Evolutionary conservation across 1,139 yeast species (phyloP).

Genomic region (Blastobotrys arbuscula): DNA sequence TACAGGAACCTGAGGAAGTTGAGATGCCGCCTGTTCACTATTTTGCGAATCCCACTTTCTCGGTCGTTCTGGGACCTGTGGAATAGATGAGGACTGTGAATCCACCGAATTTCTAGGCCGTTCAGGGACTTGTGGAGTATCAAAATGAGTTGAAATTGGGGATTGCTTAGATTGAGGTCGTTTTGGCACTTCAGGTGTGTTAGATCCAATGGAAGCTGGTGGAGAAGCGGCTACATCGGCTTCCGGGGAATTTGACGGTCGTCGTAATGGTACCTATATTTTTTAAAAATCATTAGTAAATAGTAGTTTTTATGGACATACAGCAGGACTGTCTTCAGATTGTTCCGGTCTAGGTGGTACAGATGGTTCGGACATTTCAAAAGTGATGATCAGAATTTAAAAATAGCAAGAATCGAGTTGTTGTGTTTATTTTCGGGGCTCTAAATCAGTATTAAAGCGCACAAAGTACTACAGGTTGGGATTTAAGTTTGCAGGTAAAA

Average conservation of each 20-base stretch:
- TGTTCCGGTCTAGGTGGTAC: slow-evolving; percentile 8
- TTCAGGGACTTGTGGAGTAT: neutral
- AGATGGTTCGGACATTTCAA: neutral
- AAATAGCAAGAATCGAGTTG: too few relatives aligned
- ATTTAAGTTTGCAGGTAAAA: too few relatives aligned
- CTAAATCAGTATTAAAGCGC: too few relatives aligned
- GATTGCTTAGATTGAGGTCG: neutral
- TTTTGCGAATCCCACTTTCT: slow-evolving; percentile 7
- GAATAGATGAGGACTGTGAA: slow-evolving; percentile 2
- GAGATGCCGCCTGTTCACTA: too few relatives aligned
- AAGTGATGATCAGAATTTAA: too few relatives aligned
- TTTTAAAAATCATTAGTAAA: neutral
- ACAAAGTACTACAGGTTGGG: too few relatives aligned
- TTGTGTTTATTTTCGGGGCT: too few relatives aligned
- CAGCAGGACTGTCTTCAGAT: neutral
- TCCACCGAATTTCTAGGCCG: neutral
- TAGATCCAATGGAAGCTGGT: neutral
- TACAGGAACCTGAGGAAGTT: slow-evolving; percentile 13
- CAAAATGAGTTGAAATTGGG: too few relatives aligned
- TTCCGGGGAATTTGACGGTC: neutral
- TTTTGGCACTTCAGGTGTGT: slow-evolving; percentile 1
- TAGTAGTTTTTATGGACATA: neutral
- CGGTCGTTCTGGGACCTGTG: slow-evolving; percentile 13
- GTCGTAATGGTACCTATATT: neutral
- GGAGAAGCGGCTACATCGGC: neutral